phyloP scores from a whole-genome alignment of 441 rosid species.

The Eutrema salsugineum region DNA sequence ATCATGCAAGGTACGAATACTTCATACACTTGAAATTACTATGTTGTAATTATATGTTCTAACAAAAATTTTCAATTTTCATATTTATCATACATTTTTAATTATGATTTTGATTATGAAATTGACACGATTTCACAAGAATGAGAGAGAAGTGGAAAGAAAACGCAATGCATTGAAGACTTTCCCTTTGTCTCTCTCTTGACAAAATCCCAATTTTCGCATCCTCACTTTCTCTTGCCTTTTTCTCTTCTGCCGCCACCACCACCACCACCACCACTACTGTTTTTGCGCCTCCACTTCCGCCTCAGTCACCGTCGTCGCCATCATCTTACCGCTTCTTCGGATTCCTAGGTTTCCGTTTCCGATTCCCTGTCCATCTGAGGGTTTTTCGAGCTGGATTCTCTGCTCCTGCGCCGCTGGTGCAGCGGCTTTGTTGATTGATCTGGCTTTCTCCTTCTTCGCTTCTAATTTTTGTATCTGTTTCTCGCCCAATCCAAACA shows the following conservation, averaged over 20 bases:
- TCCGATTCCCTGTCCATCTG: conserved; percentile 12
- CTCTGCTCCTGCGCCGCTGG: conserved; percentile 34
- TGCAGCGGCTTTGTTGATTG: conserved; percentile 38
- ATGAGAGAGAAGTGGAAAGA: conserved; percentile 26
- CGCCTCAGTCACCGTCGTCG: conserved; percentile 4
- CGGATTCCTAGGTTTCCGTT: conserved; percentile 18
- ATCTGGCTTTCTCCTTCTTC: conserved; percentile 1
- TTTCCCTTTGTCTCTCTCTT: conserved; percentile 37
- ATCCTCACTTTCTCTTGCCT: conserved; percentile 25
- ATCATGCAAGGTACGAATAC: no score
- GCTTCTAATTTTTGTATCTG: not conserved
- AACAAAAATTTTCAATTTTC: no score
- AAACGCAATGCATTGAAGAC: conserved; percentile 32
- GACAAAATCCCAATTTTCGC: conserved; percentile 37
- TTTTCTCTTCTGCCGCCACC: conserved; percentile 5
- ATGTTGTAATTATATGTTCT: no score
- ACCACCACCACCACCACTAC: conserved; percentile 19
- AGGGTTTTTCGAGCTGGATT: conserved; percentile 32
- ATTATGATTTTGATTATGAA: no score
- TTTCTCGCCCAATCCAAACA: not conserved
- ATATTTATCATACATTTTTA: no score
- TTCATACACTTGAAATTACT: no score
- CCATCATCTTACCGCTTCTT: not conserved
- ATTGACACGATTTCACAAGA: no score
- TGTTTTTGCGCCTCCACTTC: conserved; percentile 14